Percentiles rank a stretch among this genome's conserved stretches.
These are phyloP conservation scores for Ustilago curta DNA, from an alignment of 1,284 basidiomycete genomes.

Conservation along the genomic window DNA sequence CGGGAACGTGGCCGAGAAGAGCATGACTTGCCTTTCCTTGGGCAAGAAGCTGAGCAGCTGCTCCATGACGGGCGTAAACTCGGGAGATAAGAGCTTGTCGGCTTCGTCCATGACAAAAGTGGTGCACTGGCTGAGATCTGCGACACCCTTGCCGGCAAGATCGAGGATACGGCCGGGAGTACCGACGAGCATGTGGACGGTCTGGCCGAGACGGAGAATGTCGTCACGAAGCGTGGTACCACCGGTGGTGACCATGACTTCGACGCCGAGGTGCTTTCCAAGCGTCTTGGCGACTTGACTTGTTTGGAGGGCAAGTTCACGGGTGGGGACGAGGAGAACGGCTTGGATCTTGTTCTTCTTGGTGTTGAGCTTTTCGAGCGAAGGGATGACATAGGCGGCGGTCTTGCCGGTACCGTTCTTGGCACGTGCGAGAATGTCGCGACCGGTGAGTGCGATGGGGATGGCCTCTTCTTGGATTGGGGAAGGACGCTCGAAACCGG, in stretches of 20 bases:
- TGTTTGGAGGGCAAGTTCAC: constrained; percentile 75
- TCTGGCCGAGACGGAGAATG: constrained; percentile 85
- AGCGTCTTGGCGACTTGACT: constrained; percentile 97
- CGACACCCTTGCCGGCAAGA: constrained; percentile 90
- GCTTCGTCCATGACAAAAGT: constrained; percentile 91
- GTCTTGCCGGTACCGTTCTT: constrained; percentile 78
- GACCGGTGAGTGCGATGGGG: constrained; percentile 76
- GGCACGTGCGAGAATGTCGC: constrained; percentile 77
- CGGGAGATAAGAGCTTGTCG: constrained; percentile 95
- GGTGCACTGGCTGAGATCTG: constrained; percentile 91
- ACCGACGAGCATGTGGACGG: constrained; percentile 95
- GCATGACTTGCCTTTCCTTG: constrained; percentile 91
- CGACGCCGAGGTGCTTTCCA: constrained; percentile 92
- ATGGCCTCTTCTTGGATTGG: constrained; percentile 95
- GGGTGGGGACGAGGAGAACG: constrained; percentile 68
- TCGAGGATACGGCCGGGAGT: constrained; percentile 97
- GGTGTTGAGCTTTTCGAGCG: constrained; percentile 91
- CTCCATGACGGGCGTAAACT: constrained; percentile 99
- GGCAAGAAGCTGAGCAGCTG: constrained; percentile 89
- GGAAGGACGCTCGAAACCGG: constrained; percentile 87
- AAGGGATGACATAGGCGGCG: constrained; percentile 96
- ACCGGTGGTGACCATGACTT: constrained; percentile 99
- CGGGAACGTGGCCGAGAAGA: constrained; percentile 99
- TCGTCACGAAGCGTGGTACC: constrained; percentile 98
- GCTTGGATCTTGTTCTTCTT: constrained; percentile 87